phyloP scores from a whole-genome alignment of 2,329 filamentous ascomycete species.

The Penicillium sp. region DNA sequence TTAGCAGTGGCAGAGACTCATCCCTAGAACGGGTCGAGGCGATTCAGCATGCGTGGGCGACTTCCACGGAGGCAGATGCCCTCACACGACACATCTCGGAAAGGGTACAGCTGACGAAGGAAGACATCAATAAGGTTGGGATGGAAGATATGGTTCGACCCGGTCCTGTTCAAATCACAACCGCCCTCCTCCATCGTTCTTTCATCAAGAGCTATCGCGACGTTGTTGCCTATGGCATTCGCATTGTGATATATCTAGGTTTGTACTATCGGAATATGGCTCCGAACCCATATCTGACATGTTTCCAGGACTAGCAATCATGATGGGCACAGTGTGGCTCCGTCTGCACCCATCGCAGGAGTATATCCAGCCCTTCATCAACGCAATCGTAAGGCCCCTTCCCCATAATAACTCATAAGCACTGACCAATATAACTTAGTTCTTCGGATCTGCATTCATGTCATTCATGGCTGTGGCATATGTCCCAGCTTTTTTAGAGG shows the following conservation, averaged over 20 bases:
- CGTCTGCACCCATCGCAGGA: constrained; percentile 63
- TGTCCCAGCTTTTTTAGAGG: constrained; percentile 77
- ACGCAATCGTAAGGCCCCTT: constrained; percentile 59
- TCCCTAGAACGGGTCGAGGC: constrained; percentile 49
- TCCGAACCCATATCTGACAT: constrained; percentile 1
- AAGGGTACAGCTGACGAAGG: constrained; percentile 18
- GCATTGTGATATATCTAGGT: constrained; percentile 75
- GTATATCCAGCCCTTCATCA: constrained; percentile 75
- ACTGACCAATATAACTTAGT: constrained; percentile 32
- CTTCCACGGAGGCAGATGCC: constrained; percentile 42
- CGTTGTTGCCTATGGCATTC: constrained; percentile 76
- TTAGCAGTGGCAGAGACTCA: constrained; percentile 51
- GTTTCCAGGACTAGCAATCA: constrained; percentile 61
- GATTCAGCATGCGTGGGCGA: constrained; percentile 55
- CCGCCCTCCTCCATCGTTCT: constrained; percentile 68
- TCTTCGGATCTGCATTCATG: constrained; percentile 71
- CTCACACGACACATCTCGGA: constrained; percentile 29
- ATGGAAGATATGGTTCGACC: constrained; percentile 36
- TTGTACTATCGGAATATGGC: constrained; percentile 19
- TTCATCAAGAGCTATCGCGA: constrained; percentile 83
- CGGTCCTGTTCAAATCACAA: constrained; percentile 48
- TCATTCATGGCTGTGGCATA: constrained; percentile 81
- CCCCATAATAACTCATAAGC: background rate
- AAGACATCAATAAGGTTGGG: constrained; percentile 19
- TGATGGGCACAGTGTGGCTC: constrained; percentile 87